Evolutionary conservation across 1,284 basidiomycete species (phyloP).

Genomic region (Ganoderma resinaceum): DNA sequence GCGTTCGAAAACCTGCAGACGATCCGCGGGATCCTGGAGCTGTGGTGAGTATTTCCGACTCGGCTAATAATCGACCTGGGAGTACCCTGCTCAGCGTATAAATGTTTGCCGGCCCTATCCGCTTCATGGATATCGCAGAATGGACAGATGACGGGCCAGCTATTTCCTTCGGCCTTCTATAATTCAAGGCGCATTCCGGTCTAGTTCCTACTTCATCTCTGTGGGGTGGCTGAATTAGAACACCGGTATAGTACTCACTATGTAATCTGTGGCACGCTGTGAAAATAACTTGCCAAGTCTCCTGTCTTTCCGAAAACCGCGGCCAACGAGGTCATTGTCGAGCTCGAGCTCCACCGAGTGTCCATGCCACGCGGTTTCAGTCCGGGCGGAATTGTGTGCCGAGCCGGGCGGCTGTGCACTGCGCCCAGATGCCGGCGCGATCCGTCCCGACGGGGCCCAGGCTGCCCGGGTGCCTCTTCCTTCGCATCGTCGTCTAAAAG

Average conservation of each 20-base stretch:
- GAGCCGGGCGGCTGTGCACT: conserved; percentile 9
- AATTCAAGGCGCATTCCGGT: not conserved
- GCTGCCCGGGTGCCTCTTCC: not conserved
- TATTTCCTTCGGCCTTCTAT: not conserved
- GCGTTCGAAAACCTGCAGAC: conserved; percentile 4
- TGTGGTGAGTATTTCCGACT: conserved; percentile 7
- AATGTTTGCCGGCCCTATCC: not conserved
- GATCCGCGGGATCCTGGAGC: conserved; percentile 1
- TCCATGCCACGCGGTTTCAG: not conserved
- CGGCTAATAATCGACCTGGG: not conserved
- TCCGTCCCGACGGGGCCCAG: conserved; percentile 11
- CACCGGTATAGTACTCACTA: not conserved
- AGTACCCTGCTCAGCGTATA: too few species aligned
- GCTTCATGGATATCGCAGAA: not conserved
- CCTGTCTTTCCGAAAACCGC: not conserved
- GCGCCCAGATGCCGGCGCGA: conserved; percentile 17
- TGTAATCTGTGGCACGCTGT: not conserved
- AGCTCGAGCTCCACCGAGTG: not conserved
- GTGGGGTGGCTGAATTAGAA: not conserved
- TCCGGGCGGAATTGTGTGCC: not conserved
- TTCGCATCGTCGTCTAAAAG: not conserved
- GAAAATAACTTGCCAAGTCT: not conserved
- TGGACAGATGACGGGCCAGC: not conserved
- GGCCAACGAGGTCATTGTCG: not conserved
- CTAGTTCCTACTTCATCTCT: not conserved